Conservation (phyloP, 306 rosid genomes). For the Pachyrhizus erosus region DNA sequence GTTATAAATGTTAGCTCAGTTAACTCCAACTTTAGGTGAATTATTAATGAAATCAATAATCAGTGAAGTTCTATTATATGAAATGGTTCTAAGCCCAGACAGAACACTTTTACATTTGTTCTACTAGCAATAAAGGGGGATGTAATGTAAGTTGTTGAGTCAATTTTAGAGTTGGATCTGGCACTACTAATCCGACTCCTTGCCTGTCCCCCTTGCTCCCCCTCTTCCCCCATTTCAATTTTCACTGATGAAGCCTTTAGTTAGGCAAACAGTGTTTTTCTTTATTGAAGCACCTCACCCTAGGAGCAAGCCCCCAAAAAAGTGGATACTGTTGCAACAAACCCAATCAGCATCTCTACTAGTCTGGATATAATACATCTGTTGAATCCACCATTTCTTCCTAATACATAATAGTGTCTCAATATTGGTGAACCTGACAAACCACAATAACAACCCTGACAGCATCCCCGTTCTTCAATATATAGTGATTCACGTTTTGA, state of each 20-base stretch:
- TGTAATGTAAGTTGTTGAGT: neutral
- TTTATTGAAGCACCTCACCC: neutral
- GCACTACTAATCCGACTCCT: neutral
- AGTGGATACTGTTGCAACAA: neutral
- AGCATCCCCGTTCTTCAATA: constrained; percentile 6
- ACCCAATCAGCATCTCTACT: neutral
- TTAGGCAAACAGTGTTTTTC: neutral
- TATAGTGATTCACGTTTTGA: neutral
- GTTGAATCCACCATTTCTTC: neutral
- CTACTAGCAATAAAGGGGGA: neutral
- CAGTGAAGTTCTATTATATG: neutral
- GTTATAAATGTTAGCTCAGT: neutral
- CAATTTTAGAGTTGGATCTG: neutral
- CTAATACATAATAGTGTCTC: neutral
- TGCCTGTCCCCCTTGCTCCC: neutral
- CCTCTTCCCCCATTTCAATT: neutral
- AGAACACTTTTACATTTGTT: neutral
- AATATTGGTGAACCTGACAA: neutral
- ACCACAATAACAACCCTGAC: neutral
- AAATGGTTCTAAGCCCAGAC: neutral
- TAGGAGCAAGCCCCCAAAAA: neutral
- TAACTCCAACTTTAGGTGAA: neutral
- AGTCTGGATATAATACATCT: neutral
- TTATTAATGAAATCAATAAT: neutral
- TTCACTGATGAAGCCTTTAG: neutral